Evolutionary conservation across 2,329 filamentous ascomycete species (phyloP), one percentile per base, ranked within the genome.

Genomic region (Fusarium transvaalense): DNA sequence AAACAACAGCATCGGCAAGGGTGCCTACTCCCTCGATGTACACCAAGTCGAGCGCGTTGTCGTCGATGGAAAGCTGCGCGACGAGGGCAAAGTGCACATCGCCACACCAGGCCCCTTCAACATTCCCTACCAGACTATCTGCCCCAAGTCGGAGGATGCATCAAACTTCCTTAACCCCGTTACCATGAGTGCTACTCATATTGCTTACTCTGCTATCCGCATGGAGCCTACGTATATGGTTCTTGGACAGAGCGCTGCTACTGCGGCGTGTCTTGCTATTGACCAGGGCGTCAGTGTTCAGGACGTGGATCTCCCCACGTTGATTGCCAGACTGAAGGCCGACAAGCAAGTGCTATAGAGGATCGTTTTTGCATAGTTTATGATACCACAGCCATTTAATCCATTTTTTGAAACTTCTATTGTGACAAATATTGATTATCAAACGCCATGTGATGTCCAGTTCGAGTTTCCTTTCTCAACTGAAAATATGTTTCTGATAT

Each of bases 181-280:
- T 7, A 68, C 66, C 4, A 45, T 68, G 47, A 68, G 66, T 17
- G 56, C 61, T 10, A 66, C 61, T 4, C 66, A 69, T n/a, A 51
- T 69, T 35, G 66, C 66, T 2, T 50, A 59, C 6, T 69, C 66
- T 1, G 61, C 66, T 3, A 63, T 69, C 10, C 66, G 66, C 6
- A 69, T 69, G 66, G 66, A 69, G 39, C 66, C 66, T 4, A 69
- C 62, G 2, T 69, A 69, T 3, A 69, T 69, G 66, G 39, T 66
- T 10, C 46, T 69, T 48, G 66, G 66, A 4, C 66, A 69, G 21
- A 68, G 66, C 37, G 66, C 66, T 29, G 66, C 61, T 4, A 63
- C 66, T 14, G 66, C 66, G 3, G 66, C 66, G 4, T 61, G 66
- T 15, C 54, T 69, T 51, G 66, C 66, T 5, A 66, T 69, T 14